These are phyloP conservation scores for Suhomyces sp. DNA, from an alignment of 805 yeast genomes.

Conservation along the genomic window DNA sequence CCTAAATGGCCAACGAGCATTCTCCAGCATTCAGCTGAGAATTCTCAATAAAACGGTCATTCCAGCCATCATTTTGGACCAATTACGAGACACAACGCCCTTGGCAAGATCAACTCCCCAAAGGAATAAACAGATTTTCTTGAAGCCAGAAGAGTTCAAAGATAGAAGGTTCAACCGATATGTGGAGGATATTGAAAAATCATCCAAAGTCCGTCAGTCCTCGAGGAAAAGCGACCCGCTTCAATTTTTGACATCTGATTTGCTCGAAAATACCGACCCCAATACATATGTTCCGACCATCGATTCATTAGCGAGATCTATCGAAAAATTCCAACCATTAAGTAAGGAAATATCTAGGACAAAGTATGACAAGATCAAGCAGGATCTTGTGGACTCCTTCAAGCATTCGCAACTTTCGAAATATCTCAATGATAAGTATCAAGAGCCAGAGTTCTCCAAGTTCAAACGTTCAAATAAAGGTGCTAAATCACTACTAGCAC, in stretches of 20 bases:
- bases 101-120: conserved; percentile 6
- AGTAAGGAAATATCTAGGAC: conserved; percentile 6
- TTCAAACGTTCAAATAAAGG: conserved; percentile 5
- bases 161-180: conserved; percentile 17
- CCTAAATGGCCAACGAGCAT: too few species aligned
- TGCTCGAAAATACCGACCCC: conserved; percentile 1
- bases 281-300: conserved; percentile 1
- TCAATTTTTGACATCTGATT: conserved; percentile 7
- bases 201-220: conserved; percentile 5
- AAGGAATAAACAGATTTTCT: conserved; percentile 12
- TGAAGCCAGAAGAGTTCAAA: conserved; percentile 17
- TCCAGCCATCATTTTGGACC: conserved; percentile 14
- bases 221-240: conserved; percentile 6
- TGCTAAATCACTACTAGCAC: conserved; percentile 19
- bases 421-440: conserved; percentile 10
- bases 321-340: conserved; percentile 11
- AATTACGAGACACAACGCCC: conserved; percentile 12
- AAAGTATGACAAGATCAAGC: conserved; percentile 7
- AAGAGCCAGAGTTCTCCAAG: conserved; percentile 6
- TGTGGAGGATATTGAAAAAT: conserved; percentile 11
- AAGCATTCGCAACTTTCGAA: conserved; percentile 12
- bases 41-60: conserved; percentile 14
- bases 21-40: too few species aligned
- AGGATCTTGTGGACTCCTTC: conserved; percentile 11
- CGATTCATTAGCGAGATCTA: conserved; percentile 2